Evolutionary conservation across 306 rosid genomes (phyloP).

Genomic region (Sechiopsis laciniata): DNA sequence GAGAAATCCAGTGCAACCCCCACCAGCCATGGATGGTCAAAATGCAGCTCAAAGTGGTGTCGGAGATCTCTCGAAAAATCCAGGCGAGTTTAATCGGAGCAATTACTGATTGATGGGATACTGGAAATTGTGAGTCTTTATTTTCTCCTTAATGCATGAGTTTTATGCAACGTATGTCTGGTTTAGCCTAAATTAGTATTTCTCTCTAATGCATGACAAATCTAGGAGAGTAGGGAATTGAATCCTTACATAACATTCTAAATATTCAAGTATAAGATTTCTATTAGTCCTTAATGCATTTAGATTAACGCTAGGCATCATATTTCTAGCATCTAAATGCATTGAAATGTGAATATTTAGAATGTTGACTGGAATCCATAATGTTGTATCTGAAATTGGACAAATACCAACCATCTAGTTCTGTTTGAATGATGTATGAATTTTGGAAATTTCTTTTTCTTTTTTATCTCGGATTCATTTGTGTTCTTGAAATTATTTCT

Average conservation of each 20-base stretch:
- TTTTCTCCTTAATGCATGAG: neutral
- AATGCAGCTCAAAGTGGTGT: conserved; percentile 27
- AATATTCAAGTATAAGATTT: neutral
- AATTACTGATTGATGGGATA: conserved; percentile 19
- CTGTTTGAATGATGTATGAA: neutral
- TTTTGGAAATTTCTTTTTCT: neutral
- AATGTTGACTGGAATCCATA: conserved; percentile 6
- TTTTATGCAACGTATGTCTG: neutral
- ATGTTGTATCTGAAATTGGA: neutral
- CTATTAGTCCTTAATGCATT: neutral
- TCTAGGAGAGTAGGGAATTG: neutral
- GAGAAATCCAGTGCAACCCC: conserved; percentile 36
- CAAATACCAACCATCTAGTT: neutral
- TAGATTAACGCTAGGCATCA: neutral
- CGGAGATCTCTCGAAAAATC: conserved; percentile 8
- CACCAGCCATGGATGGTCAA: conserved; percentile 31
- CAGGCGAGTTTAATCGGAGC: conserved; percentile 18
- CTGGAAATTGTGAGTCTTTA: neutral
- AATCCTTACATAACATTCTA: neutral
- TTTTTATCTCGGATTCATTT: neutral
- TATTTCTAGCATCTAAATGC: conserved; percentile 7
- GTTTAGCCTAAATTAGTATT: neutral
- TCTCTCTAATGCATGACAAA: neutral
- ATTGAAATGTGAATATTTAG: conserved; percentile 7
- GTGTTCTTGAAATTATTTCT: neutral